Evolutionary conservation across 148 eudicot species (phyloP).

Genomic region (Arctostaphylos glauca): DNA sequence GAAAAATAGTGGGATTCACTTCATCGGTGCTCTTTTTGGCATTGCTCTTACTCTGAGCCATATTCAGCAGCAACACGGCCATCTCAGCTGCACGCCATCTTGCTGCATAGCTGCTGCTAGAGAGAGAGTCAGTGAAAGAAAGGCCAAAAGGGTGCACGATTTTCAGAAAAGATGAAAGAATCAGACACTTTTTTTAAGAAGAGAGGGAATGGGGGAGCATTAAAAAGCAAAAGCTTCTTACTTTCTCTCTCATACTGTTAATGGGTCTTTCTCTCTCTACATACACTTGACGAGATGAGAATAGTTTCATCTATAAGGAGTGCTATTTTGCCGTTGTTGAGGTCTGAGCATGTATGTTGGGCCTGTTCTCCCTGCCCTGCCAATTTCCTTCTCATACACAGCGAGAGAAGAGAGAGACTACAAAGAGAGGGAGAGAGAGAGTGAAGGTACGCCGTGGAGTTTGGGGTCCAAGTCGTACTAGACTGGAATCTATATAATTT

Average conservation of each 20-base stretch:
- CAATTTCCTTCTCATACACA: constrained; percentile 2
- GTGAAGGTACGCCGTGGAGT: background rate
- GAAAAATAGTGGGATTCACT: constrained; percentile 47
- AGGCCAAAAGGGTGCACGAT: constrained; percentile 32
- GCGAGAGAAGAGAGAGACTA: background rate
- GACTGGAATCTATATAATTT: too few relatives aligned
- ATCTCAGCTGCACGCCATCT: constrained; percentile 27
- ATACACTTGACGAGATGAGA: background rate
- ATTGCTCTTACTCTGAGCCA: constrained; percentile 31
- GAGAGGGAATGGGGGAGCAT: constrained; percentile 25
- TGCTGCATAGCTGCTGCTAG: constrained; percentile 7
- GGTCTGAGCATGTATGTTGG: background rate
- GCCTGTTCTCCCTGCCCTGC: constrained; percentile 7
- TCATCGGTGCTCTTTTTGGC: constrained; percentile 25
- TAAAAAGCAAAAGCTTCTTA: constrained; percentile 41
- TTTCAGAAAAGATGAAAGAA: constrained; percentile 30
- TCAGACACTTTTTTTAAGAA: background rate
- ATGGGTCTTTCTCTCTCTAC: background rate
- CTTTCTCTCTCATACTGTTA: constrained; percentile 2
- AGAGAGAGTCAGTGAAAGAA: constrained; percentile 11
- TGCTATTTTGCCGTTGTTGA: background rate
- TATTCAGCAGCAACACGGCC: constrained; percentile 23
- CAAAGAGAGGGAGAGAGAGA: background rate
- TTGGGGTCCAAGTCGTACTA: background rate
- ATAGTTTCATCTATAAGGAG: background rate